A percentile compares a stretch with the other conserved stretches of the same genome.
phyloP scores from a whole-genome alignment of 208 protist genomes.

The Blastocrithidia nonstop region DNA sequence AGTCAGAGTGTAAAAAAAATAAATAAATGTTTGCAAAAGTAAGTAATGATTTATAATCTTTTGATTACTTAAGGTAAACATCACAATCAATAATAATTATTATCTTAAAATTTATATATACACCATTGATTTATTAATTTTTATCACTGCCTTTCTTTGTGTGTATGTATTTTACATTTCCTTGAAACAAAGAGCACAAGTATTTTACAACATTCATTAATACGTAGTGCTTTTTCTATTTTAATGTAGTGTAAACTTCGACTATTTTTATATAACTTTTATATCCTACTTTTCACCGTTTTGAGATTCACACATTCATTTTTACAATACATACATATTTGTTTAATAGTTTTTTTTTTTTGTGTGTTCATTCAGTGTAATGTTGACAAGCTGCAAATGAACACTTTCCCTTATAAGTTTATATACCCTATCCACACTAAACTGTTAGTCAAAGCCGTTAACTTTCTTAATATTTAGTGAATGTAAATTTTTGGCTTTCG shows the following conservation, averaged over 20 bases:
- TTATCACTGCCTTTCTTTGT: neutral
- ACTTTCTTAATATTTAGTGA: no score
- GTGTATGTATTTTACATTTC: neutral
- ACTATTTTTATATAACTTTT: neutral
- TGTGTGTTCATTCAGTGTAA: no score
- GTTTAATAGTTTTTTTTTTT: neutral
- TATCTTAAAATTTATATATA: conserved; percentile 2
- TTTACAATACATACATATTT: neutral
- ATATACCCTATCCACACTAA: no score
- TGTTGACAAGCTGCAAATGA: neutral
- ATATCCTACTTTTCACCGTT: conserved; percentile 4
- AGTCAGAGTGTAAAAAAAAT: neutral
- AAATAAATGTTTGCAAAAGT: neutral
- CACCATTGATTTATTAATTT: neutral
- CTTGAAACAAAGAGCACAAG: neutral
- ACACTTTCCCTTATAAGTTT: no score
- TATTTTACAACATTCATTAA: no score
- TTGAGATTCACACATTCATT: conserved; percentile 6
- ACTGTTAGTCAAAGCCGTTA: no score
- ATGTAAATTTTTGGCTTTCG: no score
- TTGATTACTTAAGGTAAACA: no score
- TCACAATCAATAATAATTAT: no score
- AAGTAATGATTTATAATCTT: neutral
- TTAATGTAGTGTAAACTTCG: neutral
- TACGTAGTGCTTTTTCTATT: neutral